These are phyloP conservation scores for Centella asiatica DNA, from an alignment of 129 eudicot species.

Conservation along the genomic window DNA sequence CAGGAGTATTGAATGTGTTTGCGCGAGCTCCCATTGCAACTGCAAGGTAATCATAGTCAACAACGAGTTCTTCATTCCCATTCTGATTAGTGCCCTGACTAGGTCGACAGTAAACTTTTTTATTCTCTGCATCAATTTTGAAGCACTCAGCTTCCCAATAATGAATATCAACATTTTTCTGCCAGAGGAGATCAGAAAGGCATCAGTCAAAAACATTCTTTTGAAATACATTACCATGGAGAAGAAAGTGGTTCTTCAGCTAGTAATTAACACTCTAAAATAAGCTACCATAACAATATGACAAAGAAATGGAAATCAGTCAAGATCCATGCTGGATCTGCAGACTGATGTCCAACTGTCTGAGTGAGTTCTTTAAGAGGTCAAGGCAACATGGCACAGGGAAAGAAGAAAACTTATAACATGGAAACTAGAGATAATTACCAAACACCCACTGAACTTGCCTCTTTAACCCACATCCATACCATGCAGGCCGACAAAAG, in stretches of 20 bases:
- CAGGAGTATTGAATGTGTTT: conserved; percentile 87
- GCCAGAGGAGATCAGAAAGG: neutral
- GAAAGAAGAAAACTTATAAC: too few species aligned
- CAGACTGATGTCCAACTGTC: too few species aligned
- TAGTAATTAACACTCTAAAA: too few species aligned
- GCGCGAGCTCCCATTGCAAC: conserved; percentile 79
- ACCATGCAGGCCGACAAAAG: neutral
- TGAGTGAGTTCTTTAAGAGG: too few species aligned
- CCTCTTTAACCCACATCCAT: neutral
- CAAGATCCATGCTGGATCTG: too few species aligned
- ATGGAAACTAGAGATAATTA: too few species aligned
- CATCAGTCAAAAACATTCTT: neutral
- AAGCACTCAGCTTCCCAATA: conserved; percentile 32
- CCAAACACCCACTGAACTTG: too few species aligned
- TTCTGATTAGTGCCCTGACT: conserved; percentile 2
- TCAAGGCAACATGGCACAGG: too few species aligned
- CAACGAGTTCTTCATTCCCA: conserved; percentile 57
- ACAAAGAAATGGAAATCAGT: too few species aligned
- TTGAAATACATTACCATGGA: too few species aligned
- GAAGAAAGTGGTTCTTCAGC: neutral
- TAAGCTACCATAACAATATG: too few species aligned
- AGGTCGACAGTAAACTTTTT: conserved; percentile 32
- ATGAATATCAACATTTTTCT: conserved; percentile 26
- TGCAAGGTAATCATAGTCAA: conserved; percentile 79
- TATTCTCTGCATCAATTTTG: conserved; percentile 26